Conservation (phyloP, 352 stramenopile species). For the Pilasporangium apinafurcum region DNA sequence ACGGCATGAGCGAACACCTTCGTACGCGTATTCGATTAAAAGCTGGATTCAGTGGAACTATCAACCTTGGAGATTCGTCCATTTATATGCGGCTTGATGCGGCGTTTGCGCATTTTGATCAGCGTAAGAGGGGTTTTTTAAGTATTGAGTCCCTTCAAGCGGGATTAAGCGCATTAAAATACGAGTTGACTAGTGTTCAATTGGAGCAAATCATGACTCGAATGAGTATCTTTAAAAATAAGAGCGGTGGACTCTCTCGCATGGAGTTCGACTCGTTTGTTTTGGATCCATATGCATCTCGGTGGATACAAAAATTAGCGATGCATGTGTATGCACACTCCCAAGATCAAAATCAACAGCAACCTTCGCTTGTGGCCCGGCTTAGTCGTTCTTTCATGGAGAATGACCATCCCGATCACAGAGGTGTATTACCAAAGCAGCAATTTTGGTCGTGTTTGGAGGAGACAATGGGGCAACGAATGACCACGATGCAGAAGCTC, state of each 20-base stretch:
- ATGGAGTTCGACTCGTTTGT: conserved; percentile 81
- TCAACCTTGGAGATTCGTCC: conserved; percentile 12
- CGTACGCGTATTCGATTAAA: conserved; percentile 34
- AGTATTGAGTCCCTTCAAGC: conserved; percentile 17
- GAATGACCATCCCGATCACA: conserved; percentile 11
- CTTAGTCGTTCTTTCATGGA: conserved; percentile 43
- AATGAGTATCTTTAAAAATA: conserved; percentile 41
- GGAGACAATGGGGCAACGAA: conserved; percentile 13
- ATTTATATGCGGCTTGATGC: conserved; percentile 31
- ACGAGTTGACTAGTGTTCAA: conserved; percentile 25
- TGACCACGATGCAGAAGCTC: conserved; percentile 22
- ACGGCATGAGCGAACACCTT: conserved; percentile 25
- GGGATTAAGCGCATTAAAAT: conserved; percentile 41
- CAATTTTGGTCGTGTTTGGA: conserved; percentile 27
- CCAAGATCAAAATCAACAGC: conserved; percentile 2
- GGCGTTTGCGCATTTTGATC: conserved; percentile 69
- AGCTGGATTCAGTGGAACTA: conserved; percentile 18
- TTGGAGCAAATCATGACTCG: conserved; percentile 21
- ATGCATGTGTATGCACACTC: conserved; percentile 20
- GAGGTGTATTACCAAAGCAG: conserved; percentile 18
- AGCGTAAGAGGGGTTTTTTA: conserved; percentile 40
- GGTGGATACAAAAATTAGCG: conserved; percentile 25
- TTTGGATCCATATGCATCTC: conserved; percentile 38
- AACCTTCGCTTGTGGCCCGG: conserved; percentile 33
- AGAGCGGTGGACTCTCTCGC: conserved; percentile 31